These are phyloP conservation scores for Tulasnella sp. DNA, from an alignment of 768 basidiomycete species.

Conservation along the genomic window DNA sequence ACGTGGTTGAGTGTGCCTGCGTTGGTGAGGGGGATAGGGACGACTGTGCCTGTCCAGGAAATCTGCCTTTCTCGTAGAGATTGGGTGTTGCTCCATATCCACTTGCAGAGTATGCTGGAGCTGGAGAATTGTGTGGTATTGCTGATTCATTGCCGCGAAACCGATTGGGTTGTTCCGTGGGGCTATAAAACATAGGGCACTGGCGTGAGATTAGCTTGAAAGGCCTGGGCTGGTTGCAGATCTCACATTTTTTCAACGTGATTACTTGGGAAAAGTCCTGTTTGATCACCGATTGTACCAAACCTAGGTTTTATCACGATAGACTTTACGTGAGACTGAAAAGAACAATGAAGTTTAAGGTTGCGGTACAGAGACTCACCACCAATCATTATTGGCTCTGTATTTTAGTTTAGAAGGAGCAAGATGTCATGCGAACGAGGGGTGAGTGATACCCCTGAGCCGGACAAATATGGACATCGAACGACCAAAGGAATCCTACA, in stretches of 20 bases:
- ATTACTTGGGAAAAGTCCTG: slow-evolving; percentile 14
- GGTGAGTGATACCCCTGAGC: background rate
- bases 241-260: slow-evolving; percentile 5
- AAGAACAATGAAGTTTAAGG: too few relatives aligned
- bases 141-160: background rate
- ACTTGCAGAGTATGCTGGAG: too few relatives aligned
- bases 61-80: slow-evolving; percentile 3
- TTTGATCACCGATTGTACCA: slow-evolving; percentile 6
- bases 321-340: too few relatives aligned
- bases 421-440: too few relatives aligned
- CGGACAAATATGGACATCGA: background rate
- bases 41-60: background rate
- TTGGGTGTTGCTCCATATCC: too few relatives aligned
- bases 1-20: slow-evolving; percentile 1
- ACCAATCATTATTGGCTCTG: slow-evolving; percentile 14
- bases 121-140: too few relatives aligned
- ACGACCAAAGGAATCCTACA: background rate
- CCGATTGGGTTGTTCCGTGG: slow-evolving; percentile 3
- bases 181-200: slow-evolving; percentile 6
- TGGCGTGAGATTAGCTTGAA: slow-evolving; percentile 3
- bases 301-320: too few relatives aligned
- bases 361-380: too few relatives aligned
- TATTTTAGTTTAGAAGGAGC: too few relatives aligned
- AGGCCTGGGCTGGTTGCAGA: background rate
- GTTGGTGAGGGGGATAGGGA: background rate